A percentile compares a stretch with the other conserved stretches of the same genome.
These are phyloP conservation scores for Cryptococcus floricola DNA, from an alignment of 1,284 basidiomycete genomes.

Conservation along the genomic window DNA sequence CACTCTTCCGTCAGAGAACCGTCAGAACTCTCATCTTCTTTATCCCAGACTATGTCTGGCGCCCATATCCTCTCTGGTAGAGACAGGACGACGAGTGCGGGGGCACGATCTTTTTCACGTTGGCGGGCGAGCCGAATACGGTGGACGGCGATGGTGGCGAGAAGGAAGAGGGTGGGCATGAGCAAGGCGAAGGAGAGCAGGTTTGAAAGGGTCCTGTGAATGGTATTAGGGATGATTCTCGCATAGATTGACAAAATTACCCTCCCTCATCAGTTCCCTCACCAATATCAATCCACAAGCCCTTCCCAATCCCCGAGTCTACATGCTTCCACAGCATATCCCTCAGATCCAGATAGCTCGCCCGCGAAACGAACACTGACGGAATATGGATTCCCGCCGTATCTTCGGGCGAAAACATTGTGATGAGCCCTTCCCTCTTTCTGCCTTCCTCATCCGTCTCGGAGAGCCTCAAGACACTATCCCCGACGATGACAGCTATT, in stretches of 20 bases:
- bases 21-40: slow-evolving; percentile 35
- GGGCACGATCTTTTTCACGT: slow-evolving; percentile 47
- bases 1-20: slow-evolving; percentile 7
- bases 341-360: slow-evolving; percentile 48
- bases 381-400: slow-evolving; percentile 51
- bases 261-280: slow-evolving; percentile 42
- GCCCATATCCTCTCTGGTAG: slow-evolving; percentile 48
- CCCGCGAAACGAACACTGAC: slow-evolving; percentile 50
- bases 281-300: slow-evolving; percentile 37
- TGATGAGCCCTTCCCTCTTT: slow-evolving; percentile 71
- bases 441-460: slow-evolving; percentile 58
- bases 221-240: background rate
- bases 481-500: slow-evolving; percentile 80
- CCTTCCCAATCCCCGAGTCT: slow-evolving; percentile 16
- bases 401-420: slow-evolving; percentile 75
- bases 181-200: slow-evolving; percentile 45
- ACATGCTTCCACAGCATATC: slow-evolving; percentile 37
- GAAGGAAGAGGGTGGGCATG: slow-evolving; percentile 43
- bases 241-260: slow-evolving; percentile 21
- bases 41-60: slow-evolving; percentile 50
- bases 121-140: slow-evolving; percentile 43
- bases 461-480: slow-evolving; percentile 46
- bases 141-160: slow-evolving; percentile 42
- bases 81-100: slow-evolving; percentile 44
- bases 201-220: slow-evolving; percentile 38